phyloP scores from a whole-genome alignment of 352 stramenopile genomes.

The Phytophthora hibernalis region DNA sequence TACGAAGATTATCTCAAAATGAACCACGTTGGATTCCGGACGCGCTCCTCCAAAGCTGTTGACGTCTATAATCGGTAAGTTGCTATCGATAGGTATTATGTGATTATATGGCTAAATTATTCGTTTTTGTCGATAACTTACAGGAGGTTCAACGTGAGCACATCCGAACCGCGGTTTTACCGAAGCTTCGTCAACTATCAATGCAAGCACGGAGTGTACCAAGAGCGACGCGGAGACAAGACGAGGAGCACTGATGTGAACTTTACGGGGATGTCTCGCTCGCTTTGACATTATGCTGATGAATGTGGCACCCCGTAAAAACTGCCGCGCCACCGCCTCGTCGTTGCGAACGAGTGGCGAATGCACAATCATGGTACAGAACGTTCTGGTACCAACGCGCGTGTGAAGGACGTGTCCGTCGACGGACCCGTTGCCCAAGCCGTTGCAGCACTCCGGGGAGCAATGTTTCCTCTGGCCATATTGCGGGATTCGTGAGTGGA shows the following conservation, averaged over 20 bases:
- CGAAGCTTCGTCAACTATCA: not conserved
- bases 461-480: not conserved
- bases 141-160: not conserved
- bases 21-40: not conserved
- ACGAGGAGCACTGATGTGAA: not conserved
- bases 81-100: not conserved
- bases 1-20: not conserved
- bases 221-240: not conserved
- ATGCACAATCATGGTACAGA: too few species aligned
- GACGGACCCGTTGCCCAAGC: not conserved
- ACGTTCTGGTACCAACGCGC: not conserved
- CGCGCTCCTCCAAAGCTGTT: not conserved
- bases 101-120: not conserved
- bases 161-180: not conserved
- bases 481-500: not conserved
- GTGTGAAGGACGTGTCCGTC: not conserved
- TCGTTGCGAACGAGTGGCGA: not conserved
- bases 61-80: not conserved
- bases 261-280: not conserved
- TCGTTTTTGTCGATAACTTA: not conserved
- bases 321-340: not conserved
- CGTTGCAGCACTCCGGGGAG: not conserved
- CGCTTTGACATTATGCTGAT: not conserved
- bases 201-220: not conserved
- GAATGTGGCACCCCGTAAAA: not conserved